Base-by-base conservation (phyloP, 148 eudicot genomes). In the Cornus florida region DNA sequence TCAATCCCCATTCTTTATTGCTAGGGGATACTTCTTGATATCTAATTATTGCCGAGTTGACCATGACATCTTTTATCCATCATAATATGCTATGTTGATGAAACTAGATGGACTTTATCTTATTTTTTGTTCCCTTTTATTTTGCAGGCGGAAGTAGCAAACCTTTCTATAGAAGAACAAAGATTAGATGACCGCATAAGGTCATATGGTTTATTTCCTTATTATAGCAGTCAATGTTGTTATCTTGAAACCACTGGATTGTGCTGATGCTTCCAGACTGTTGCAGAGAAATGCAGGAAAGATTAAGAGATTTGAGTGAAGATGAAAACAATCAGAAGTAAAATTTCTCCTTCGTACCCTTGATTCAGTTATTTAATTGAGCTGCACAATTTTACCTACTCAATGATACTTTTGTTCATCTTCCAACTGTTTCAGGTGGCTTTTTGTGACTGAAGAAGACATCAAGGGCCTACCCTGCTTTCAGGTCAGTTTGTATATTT, bases 371-470 rank as follows among this genome's bases (percentile, higher is more conserved):
- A 64, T 56, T 20, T 10, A 10, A 71, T 14, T 64, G 59, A 48
- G 62, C 57, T 72, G 35, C 48, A 53, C 20, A 43, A 23, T 64
- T 72, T 71, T 69, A 56, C 38, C 60, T 11, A 70, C 32, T 73
- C n/a, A 57, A 32, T 41, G 39, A 28, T 28, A 28, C 71, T 69
- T 72, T 71, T 20, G 16, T 74, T 79, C 66, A 67, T 68, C 17
- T 71, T 67, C 32, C 33, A 57, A 78, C 16, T 77, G 24, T 78
- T 80, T 69, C 77, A 96, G 99, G 88, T 94, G 91, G 95, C 94
- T 94, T 78, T 96, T 96, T 82, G 95, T 93, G 74, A 96, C 97
- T 69, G 99, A 96, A 87, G 99, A 93, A 62, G 99, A 96, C 82
- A 93, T 93, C 70, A 96, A 96, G 86, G 86, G 84, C 72, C 83